Evolutionary conservation across 1,284 basidiomycete genomes (phyloP).

Genomic region (Anthracocystis setariae): DNA sequence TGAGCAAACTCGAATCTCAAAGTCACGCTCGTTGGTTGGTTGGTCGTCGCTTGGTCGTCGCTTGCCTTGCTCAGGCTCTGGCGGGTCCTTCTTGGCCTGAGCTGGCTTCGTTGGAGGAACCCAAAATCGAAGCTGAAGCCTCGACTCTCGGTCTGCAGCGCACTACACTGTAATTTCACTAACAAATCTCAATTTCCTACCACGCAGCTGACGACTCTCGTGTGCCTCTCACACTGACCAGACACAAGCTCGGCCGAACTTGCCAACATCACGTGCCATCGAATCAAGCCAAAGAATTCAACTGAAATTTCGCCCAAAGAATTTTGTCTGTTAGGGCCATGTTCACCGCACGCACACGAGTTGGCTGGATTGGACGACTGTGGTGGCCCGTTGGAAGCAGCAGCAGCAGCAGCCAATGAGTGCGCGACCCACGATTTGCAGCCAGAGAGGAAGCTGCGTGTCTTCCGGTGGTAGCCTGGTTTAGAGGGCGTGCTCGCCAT

Average conservation of each 20-base stretch:
- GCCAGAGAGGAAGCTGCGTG: slow-evolving; percentile 1
- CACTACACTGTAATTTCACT: no score
- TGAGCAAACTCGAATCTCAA: slow-evolving; percentile 46
- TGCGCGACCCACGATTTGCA: not conserved
- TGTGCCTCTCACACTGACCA: no score
- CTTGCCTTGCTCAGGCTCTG: not conserved
- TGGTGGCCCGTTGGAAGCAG: no score
- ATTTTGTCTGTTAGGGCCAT: no score
- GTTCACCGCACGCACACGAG: not conserved
- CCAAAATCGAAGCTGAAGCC: not conserved
- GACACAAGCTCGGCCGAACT: no score
- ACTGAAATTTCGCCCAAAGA: no score
- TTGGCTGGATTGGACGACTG: not conserved
- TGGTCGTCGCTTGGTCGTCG: slow-evolving; percentile 3
- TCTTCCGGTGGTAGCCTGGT: not conserved
- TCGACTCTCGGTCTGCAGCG: no score
- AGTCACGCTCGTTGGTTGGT: slow-evolving; percentile 8
- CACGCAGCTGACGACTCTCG: no score
- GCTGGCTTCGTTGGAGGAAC: not conserved
- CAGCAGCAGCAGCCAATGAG: not conserved
- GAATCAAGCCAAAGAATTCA: no score
- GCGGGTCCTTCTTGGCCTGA: not conserved
- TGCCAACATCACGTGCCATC: no score
- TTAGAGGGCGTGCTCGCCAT: slow-evolving; percentile 28
- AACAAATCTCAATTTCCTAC: no score